Evolutionary conservation across 164 flowering plant genomes (phyloP).

Genomic region (Magnolia officinalis): DNA sequence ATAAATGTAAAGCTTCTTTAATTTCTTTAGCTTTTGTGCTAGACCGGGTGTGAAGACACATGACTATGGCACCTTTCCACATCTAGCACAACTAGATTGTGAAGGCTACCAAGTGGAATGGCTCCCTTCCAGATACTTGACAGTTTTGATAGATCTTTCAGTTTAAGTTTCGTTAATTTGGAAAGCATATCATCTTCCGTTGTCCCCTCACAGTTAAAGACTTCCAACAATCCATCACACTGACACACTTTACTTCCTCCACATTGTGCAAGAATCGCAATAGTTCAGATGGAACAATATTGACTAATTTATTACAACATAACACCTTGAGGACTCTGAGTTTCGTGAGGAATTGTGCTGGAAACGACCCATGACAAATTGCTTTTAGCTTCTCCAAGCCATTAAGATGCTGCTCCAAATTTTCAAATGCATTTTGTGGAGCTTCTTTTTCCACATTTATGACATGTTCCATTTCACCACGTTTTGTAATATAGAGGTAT

Average conservation of each 20-base stretch:
- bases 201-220: not conserved
- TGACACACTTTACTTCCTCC: not conserved
- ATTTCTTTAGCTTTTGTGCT: not conserved
- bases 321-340: not conserved
- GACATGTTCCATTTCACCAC: not conserved
- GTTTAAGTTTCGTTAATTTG: not conserved
- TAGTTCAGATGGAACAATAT: not conserved
- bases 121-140: not conserved
- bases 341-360: not conserved
- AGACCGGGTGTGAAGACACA: not conserved
- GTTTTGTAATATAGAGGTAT: not conserved
- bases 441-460: not conserved
- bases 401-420: not conserved
- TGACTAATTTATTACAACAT: not conserved
- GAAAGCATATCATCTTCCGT: not conserved
- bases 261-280: not conserved
- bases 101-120: constrained; percentile 5
- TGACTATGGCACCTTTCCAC: not conserved
- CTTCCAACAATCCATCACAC: constrained; percentile 6
- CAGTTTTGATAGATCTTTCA: not conserved
- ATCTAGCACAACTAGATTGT: not conserved
- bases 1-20: not conserved
- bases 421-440: not conserved
- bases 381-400: not conserved
- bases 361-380: not conserved